Evolutionary conservation across 2,329 filamentous ascomycete genomes (phyloP).

Genomic region (Zymoseptoria crescenta): DNA sequence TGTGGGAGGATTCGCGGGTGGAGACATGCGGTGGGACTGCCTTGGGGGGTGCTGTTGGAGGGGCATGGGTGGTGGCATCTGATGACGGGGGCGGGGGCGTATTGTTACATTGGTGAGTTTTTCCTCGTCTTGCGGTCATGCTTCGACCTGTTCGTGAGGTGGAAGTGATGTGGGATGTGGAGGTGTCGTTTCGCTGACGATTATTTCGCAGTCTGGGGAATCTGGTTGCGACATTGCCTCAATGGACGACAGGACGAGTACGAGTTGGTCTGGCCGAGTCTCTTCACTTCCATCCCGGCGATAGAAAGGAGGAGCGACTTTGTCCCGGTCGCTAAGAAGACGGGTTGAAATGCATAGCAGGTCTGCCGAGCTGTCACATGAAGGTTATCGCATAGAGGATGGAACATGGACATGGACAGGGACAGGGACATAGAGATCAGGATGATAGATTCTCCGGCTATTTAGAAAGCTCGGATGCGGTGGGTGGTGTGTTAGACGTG

Average conservation of each 20-base stretch:
- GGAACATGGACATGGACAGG: too few species aligned
- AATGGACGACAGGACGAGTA: constrained; percentile 67
- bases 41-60: constrained; percentile 70
- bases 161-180: background rate
- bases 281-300: constrained; percentile 49
- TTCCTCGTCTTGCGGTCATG: too few species aligned
- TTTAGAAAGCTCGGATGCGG: too few species aligned
- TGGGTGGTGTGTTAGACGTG: too few species aligned
- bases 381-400: background rate
- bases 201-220: constrained; percentile 52
- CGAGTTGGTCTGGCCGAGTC: constrained; percentile 59
- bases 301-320: constrained; percentile 28
- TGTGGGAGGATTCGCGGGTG: constrained; percentile 58
- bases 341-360: background rate
- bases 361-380: background rate
- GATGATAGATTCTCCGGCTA: background rate
- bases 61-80: constrained; percentile 69
- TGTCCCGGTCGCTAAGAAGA: constrained; percentile 13
- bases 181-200: background rate
- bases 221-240: constrained; percentile 71
- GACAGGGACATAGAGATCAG: background rate
- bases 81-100: constrained; percentile 76
- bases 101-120: constrained; percentile 59
- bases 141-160: too few species aligned
- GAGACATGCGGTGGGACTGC: constrained; percentile 62